Percentiles rank a stretch among this genome's conserved stretches.
Evolutionary conservation across 208 protist species (phyloP).

Genomic region (Trypanosoma vivax): DNA sequence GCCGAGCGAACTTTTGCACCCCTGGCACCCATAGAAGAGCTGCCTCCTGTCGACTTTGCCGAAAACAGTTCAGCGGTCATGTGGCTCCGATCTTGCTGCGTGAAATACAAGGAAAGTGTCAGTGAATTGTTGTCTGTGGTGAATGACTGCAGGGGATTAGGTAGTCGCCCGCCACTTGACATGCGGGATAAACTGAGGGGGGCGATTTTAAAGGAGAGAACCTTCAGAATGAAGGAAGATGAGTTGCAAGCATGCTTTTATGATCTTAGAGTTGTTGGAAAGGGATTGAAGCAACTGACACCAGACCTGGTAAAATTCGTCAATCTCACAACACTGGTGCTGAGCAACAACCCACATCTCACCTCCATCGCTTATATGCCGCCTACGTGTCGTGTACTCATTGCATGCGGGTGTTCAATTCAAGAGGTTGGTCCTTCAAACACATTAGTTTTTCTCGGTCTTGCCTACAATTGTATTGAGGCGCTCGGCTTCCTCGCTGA

Average conservation of each 20-base stretch:
- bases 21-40: conserved; percentile 10
- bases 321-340: conserved; percentile 34
- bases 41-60: conserved; percentile 10
- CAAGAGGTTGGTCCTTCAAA: conserved; percentile 15
- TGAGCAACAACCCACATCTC: conserved; percentile 51
- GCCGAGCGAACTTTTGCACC: background rate
- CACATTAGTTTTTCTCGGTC: conserved; percentile 35
- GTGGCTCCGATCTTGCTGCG: conserved; percentile 1
- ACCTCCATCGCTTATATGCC: conserved; percentile 45
- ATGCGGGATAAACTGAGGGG: conserved; percentile 40
- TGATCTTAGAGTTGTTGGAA: conserved; percentile 41
- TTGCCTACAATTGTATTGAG: conserved; percentile 55
- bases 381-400: conserved; percentile 34
- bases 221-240: conserved; percentile 23
- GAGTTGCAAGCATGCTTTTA: conserved; percentile 39
- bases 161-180: conserved; percentile 34
- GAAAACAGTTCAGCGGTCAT: conserved; percentile 6
- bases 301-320: conserved; percentile 38
- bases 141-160: conserved; percentile 21
- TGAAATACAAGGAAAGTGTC: conserved; percentile 10
- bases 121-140: conserved; percentile 5
- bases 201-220: conserved; percentile 35
- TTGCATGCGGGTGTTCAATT: conserved; percentile 44
- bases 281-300: conserved; percentile 26
- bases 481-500: conserved; percentile 34